Base-by-base conservation (phyloP, 2,329 filamentous ascomycete genomes). In the Trichoderma sp. region DNA sequence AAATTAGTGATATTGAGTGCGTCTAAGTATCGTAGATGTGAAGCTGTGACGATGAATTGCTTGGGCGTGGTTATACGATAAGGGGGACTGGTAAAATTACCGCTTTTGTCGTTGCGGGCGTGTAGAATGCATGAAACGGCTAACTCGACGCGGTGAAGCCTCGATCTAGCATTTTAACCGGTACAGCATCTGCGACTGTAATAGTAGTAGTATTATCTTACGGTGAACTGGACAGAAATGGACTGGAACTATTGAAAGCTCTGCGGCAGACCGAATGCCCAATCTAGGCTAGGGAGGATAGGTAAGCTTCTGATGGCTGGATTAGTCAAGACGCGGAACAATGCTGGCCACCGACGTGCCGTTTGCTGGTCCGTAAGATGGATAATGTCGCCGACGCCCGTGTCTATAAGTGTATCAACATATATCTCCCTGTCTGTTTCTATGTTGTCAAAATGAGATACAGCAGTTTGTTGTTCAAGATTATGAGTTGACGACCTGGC, bases 341-440 rank as follows among this genome's bases (percentile, higher is more conserved):
- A 60, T 10, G 43, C 58, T 60, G 58, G 18, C 37, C 58, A 43
- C 58, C 58, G 58, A 49, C 58, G 39, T 39, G 28, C 58, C 32
- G 39, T 59, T n/a, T 39, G 21, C 21, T 39, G 32, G 37, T 28
- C 56, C 24, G 56, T 34, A 37, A 39, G 21, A 43, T 18, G 21
- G 56, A 37, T 21, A 24, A 49, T 49, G 46, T 24, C 46, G 8
- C 46, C 46, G 46, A 49, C 6, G 46, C n/a, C 46, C 46, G 46
- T 49, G 39, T 43, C n/a, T 49, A 6, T 24, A 49, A 1, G 7
- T 21, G 10, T 46, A 11, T 6, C 18, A 8, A 1, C 3, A 43
- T 18, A 18, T 24, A 24, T 49, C 13, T 24, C 8, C 4, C 7
- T 46, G 8, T 49, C 46, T 24, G 4, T 13, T 24, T 24, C 8